These are phyloP conservation scores for Phialocephala sp. DNA, from an alignment of 2,329 filamentous ascomycete genomes.

Conservation along the genomic window DNA sequence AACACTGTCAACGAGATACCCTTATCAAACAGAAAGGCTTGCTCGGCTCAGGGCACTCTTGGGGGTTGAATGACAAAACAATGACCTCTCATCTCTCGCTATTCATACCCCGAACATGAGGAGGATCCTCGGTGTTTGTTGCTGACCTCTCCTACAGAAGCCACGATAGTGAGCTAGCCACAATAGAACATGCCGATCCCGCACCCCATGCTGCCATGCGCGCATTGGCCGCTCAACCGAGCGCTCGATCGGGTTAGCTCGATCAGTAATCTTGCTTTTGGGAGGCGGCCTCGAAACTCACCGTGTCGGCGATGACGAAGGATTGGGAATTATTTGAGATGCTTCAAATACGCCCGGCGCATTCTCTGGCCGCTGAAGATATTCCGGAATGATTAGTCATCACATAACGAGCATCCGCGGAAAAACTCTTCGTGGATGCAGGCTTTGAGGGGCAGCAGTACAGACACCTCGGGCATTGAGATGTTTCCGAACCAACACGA, in stretches of 20 bases:
- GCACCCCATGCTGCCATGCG: background rate
- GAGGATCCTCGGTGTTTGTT: background rate
- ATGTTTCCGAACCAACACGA: background rate
- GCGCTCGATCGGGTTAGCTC: background rate
- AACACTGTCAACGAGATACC: no score
- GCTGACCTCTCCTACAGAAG: background rate
- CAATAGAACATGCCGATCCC: background rate
- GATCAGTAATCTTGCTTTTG: no score
- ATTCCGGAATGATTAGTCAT: background rate
- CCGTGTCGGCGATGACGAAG: background rate
- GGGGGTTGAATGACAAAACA: background rate
- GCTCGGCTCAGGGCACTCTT: background rate
- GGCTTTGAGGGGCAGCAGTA: background rate
- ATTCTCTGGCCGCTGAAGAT: background rate
- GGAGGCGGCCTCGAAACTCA: no score
- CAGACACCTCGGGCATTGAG: background rate
- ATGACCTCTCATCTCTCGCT: background rate
- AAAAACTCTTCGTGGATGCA: background rate
- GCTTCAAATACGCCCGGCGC: no score
- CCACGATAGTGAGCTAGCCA: background rate
- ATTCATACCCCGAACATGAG: background rate
- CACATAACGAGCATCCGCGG: background rate
- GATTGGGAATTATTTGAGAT: no score
- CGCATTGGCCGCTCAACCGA: background rate
- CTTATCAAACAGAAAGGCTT: background rate